These are phyloP conservation scores for Camelina neglecta DNA, from an alignment of 345 rosid genomes.

Conservation along the genomic window DNA sequence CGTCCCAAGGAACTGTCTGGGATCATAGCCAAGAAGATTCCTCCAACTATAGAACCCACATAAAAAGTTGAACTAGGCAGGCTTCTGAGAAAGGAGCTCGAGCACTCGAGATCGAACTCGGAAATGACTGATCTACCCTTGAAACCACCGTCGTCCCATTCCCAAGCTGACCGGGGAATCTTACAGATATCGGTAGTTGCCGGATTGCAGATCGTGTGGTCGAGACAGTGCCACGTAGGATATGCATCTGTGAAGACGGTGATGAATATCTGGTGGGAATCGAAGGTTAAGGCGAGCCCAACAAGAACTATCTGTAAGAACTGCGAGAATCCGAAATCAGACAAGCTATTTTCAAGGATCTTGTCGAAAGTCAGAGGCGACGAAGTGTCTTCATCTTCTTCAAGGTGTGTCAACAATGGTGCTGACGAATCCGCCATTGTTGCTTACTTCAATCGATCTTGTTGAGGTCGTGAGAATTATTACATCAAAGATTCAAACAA, in stretches of 20 bases:
- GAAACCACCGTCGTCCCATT: conserved; percentile 44
- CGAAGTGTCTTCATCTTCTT: conserved; percentile 31
- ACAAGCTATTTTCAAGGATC: conserved; percentile 33
- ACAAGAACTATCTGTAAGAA: conserved; percentile 57
- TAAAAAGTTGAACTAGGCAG: conserved; percentile 62
- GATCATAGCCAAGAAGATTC: conserved; percentile 40
- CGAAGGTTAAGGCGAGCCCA: conserved; percentile 58
- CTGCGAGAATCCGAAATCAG: conserved; percentile 36
- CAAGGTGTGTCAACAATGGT: conserved; percentile 27
- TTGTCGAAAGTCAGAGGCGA: conserved; percentile 32
- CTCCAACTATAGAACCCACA: conserved; percentile 51
- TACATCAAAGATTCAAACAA: background rate
- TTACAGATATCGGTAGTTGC: conserved; percentile 46
- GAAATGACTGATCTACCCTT: conserved; percentile 49
- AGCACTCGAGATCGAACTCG: conserved; percentile 56
- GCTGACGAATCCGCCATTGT: conserved; percentile 34
- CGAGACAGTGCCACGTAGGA: conserved; percentile 63
- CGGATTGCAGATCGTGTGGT: conserved; percentile 29
- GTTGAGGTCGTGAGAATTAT: conserved; percentile 17
- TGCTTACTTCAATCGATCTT: conserved; percentile 6
- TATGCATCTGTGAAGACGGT: conserved; percentile 64
- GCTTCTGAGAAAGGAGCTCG: conserved; percentile 49
- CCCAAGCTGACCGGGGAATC: conserved; percentile 48
- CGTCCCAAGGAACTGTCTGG: conserved; percentile 50
- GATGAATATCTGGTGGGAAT: conserved; percentile 67